Evolutionary conservation across 768 basidiomycete genomes (phyloP), one percentile per base, ranked within the genome.

Genomic region (Suillus weaverae): DNA sequence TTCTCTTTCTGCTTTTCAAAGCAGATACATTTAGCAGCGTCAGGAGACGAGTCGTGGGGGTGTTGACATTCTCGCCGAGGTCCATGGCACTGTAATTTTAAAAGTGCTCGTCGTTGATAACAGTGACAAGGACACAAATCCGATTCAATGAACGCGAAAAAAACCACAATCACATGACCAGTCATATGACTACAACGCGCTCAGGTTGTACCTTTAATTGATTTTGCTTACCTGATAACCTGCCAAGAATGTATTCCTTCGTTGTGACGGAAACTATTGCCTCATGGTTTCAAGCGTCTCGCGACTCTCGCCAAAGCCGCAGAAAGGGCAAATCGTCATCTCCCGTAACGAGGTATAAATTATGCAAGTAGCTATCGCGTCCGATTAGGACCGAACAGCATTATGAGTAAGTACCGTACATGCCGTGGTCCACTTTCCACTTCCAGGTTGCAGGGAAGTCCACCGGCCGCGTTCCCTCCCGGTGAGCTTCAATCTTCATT

Each of bases 21-120:
- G 93, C 92, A 39, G 93, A 94, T 4, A 95, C 91, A 73, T 97
- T 98, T 5, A 97, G 82, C 1, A 97, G 85, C 0, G 95, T 97
- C 35, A 97, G 77, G 1, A 97, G 86, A 59, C 88, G 88, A 53
- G 92, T 94, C 2, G 88, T 92, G 11, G 89, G 86, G 4, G 82
- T 76, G 61, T 86, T 88, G 44, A 73, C 73, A 59, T 80, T 71
- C 62, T 74, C 72, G 55, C 13, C 61, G 13, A 55, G 53, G 33
- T 54, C 53, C 53, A 54, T 54, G 20, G 32, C 13, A n/a, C 8
- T 33, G 9, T 18, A 20, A 53, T 33, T 54, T 53, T 20, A 18
- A n/a, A 16, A 50, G 30, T 30, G 6, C 18, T 50, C 18, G 18
- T 36, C 36, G 26, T 2, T 26, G 26, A 26, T 26, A 26, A 26